Percentiles rank a stretch among this genome's conserved stretches.
These are phyloP conservation scores for Trypanosoma congolense DNA, from an alignment of 208 protist genomes.

Conservation along the genomic window DNA sequence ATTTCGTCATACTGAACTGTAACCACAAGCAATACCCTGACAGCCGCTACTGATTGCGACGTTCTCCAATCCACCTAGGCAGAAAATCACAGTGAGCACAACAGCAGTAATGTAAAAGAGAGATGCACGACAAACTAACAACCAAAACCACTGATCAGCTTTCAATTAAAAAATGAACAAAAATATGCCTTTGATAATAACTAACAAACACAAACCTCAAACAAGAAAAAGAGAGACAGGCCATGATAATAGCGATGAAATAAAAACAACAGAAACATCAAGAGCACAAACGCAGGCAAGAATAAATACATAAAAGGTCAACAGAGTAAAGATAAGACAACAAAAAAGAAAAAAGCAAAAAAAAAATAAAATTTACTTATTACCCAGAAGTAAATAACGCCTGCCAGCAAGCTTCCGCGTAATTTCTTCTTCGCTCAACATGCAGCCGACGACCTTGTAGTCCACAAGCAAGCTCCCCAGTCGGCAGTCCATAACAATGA, in stretches of 20 bases:
- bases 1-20: no score
- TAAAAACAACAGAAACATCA: neutral
- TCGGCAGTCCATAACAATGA: constrained; percentile 4
- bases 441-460: constrained; percentile 10
- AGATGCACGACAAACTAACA: neutral
- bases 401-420: neutral
- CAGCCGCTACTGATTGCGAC: neutral
- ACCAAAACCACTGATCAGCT: neutral
- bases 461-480: constrained; percentile 27
- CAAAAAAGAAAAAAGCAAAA: constrained; percentile 19
- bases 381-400: constrained; percentile 8
- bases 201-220: neutral
- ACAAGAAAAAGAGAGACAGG: constrained; percentile 1
- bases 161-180: neutral
- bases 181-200: neutral
- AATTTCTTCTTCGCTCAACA: neutral
- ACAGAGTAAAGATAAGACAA: constrained; percentile 9
- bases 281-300: no score
- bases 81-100: neutral
- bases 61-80: neutral
- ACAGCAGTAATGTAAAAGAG: neutral
- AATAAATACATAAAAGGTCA: neutral
- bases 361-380: neutral
- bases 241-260: neutral
- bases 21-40: neutral